Evolutionary conservation across 225 moss, liverwort and hornwort genomes (phyloP).

Genomic region (Marchantia paleacea): DNA sequence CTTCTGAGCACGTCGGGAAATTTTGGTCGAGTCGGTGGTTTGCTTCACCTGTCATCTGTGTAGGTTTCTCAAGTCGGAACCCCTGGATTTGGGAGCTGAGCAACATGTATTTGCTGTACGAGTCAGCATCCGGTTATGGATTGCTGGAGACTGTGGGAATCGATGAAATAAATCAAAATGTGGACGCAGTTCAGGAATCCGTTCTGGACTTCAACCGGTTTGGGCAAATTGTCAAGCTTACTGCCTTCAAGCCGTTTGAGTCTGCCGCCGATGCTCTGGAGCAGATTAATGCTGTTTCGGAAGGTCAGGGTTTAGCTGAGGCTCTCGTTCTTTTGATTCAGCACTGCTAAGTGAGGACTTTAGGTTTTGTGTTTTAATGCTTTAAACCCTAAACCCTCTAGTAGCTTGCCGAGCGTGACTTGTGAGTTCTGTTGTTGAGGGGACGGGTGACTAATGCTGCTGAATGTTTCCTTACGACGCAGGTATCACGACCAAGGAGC

Average conservation of each 20-base stretch:
- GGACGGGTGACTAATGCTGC: background rate
- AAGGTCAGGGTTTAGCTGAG: conserved; percentile 47
- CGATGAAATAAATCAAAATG: conserved; percentile 89
- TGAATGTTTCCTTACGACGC: conserved; percentile 3
- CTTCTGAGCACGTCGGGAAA: background rate
- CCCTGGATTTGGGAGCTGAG: conserved; percentile 1
- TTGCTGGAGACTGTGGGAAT: conserved; percentile 76
- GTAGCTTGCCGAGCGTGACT: background rate
- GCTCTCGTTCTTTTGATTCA: background rate
- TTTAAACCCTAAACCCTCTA: conserved; percentile 24
- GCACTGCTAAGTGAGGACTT: background rate
- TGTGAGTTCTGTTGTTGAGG: background rate
- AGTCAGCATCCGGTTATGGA: conserved; percentile 93
- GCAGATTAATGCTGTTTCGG: conserved; percentile 82
- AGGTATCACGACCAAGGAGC: conserved; percentile 75
- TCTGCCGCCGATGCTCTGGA: conserved; percentile 92
- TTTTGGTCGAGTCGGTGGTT: background rate
- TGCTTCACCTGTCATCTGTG: background rate
- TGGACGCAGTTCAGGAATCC: conserved; percentile 84
- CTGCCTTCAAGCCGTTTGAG: conserved; percentile 78
- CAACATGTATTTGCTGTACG: conserved; percentile 64
- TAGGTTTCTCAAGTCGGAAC: background rate
- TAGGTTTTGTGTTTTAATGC: background rate
- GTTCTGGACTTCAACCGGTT: conserved; percentile 78
- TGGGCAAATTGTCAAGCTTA: conserved; percentile 73